phyloP scores from a whole-genome alignment of 495 filamentous ascomycete genomes.

The Penicillium lividum region DNA sequence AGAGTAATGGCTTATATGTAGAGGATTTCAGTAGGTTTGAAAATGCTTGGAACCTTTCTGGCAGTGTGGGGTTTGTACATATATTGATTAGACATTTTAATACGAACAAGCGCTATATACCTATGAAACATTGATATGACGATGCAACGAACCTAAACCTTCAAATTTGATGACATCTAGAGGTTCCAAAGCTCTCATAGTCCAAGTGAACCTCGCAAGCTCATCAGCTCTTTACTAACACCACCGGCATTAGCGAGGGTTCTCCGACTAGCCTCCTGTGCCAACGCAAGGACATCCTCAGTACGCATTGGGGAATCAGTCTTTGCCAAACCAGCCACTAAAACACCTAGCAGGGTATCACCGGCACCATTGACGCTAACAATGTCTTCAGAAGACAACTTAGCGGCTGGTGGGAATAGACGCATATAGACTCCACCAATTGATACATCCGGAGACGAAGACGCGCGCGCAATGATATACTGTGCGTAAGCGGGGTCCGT shows the following conservation, averaged over 20 bases:
- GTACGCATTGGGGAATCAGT: slow-evolving; percentile 22
- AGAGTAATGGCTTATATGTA: not conserved
- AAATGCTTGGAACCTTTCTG: too few relatives aligned
- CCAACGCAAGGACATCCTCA: slow-evolving; percentile 47
- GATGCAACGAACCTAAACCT: slow-evolving; percentile 19
- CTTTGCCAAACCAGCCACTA: slow-evolving; percentile 66
- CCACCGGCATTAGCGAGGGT: slow-evolving; percentile 72
- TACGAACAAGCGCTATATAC: slow-evolving; percentile 6
- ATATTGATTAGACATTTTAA: not conserved
- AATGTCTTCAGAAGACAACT: slow-evolving; percentile 59
- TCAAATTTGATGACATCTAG: too few relatives aligned
- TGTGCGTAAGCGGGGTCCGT: slow-evolving; percentile 57
- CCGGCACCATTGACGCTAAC: slow-evolving; percentile 93
- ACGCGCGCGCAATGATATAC: slow-evolving; percentile 66
- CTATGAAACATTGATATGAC: not conserved
- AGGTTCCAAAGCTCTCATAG: not conserved
- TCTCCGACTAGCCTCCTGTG: slow-evolving; percentile 73
- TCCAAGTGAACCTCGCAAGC: slow-evolving; percentile 15
- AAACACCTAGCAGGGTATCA: slow-evolving; percentile 84
- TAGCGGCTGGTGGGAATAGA: slow-evolving; percentile 67
- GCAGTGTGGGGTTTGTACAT: not conserved
- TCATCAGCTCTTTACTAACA: slow-evolving; percentile 54
- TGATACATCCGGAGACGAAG: slow-evolving; percentile 41
- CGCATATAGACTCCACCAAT: slow-evolving; percentile 86
- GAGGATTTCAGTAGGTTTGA: too few relatives aligned